Percentiles rank a stretch among this genome's conserved stretches.
Evolutionary conservation across 306 rosid species (phyloP).

Genomic region (Prunus padus): DNA sequence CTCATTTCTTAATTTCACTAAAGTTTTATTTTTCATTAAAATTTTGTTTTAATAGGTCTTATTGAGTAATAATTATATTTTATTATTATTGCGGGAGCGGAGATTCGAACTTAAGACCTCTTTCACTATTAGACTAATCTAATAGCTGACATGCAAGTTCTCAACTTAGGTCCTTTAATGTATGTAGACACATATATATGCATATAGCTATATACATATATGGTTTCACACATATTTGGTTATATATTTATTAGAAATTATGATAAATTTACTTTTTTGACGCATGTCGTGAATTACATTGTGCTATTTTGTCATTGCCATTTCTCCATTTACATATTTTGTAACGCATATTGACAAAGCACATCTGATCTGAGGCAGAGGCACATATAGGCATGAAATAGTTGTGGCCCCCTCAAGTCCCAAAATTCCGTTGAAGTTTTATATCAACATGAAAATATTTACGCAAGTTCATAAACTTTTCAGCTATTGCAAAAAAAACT

Average conservation of each 20-base stretch:
- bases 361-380: background rate
- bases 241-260: slow-evolving; percentile 8
- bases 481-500: no score
- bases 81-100: no score
- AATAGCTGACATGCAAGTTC: no score
- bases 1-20: background rate
- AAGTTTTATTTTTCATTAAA: background rate
- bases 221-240: slow-evolving; percentile 17
- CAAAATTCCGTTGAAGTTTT: no score
- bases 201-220: slow-evolving; percentile 4
- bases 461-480: no score
- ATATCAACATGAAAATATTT: no score
- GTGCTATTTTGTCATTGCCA: background rate
- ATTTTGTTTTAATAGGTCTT: no score
- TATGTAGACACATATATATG: background rate
- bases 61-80: no score
- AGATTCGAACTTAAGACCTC: background rate
- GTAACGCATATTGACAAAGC: background rate
- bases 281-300: background rate
- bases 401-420: no score
- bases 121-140: background rate
- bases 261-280: background rate
- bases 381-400: no score
- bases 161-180: background rate
- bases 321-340: background rate